These are phyloP conservation scores for Taiozyma sp. DNA, from an alignment of 1,139 yeast genomes.

Conservation along the genomic window DNA sequence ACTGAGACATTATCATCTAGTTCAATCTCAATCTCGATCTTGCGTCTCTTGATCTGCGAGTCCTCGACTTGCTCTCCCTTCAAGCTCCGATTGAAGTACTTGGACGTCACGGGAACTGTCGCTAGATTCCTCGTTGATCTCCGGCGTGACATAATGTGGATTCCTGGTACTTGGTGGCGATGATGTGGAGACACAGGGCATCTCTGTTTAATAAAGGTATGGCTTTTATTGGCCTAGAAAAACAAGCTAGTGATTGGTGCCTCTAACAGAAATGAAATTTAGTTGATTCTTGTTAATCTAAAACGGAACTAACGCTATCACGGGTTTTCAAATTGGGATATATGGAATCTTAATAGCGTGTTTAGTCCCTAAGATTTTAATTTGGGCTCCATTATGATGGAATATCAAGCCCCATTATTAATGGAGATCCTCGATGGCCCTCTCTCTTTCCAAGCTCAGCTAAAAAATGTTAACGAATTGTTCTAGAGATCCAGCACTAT, in stretches of 20 bases:
- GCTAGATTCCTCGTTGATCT: not conserved
- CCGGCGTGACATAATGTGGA: not conserved
- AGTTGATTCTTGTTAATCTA: too few relatives aligned
- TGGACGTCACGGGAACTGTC: not conserved
- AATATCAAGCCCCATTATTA: too few relatives aligned
- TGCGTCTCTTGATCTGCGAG: not conserved
- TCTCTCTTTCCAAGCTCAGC: too few relatives aligned
- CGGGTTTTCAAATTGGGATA: too few relatives aligned
- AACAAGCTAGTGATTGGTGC: not conserved
- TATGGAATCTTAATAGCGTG: too few relatives aligned
- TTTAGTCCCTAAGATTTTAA: too few relatives aligned
- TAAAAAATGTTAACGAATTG: too few relatives aligned
- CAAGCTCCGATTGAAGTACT: slow-evolving; percentile 1
- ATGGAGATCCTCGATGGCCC: too few relatives aligned
- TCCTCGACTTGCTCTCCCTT: not conserved
- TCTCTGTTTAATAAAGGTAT: not conserved
- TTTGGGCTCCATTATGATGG: too few relatives aligned
- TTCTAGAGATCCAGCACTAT: too few relatives aligned
- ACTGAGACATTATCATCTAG: not conserved
- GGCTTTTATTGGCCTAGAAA: not conserved
- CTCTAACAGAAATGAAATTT: not conserved
- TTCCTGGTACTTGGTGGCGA: not conserved
- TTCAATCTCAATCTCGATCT: not conserved
- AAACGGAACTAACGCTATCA: too few relatives aligned
- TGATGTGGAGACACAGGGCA: not conserved